Evolutionary conservation across 805 yeast species (phyloP), one percentile per base, ranked within the genome.

Genomic region (Saturnispora gosingensis): DNA sequence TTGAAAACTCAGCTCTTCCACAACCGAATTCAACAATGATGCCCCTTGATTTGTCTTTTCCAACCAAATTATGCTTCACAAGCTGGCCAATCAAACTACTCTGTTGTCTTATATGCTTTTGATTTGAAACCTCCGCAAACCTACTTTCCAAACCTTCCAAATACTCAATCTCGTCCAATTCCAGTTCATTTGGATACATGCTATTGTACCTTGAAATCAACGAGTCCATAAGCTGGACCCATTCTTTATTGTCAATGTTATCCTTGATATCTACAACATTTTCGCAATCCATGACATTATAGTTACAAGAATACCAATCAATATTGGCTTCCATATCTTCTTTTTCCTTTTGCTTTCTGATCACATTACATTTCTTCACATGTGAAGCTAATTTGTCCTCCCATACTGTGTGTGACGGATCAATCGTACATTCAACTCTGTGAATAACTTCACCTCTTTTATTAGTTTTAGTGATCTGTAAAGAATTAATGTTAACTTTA

Each of bases 101-200:
- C 64, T 89, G 97, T 63, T 89, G 97, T 3, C 75, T 62, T 1
- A 91, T 84, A 67, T 89, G 97, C 60, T 88, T 88, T 55, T 74
- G 77, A 63, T 81, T 80, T 22, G 70, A 70, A 32, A 81, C 65
- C 56, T 78, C 77, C 4, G 67, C 67, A 45, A 78, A 68, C 53
- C 89, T 68, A 9, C 63, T 60, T 18, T 68, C 63, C 36, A 75
- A 67, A 57, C 75, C 76, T 13, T 53, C 56, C 8, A 49, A 53
- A 50, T 57, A 62, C 11, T 58, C 57, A 8, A 55, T 45, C 46
- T 67, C 61, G 22, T 56, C 53, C 20, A 61, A 52, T 9, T 40
- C 47, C 10, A 53, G 53, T 16, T 53, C 55, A 2, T 49, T 49
- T 6, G 32, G 20, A 35, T 58, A 55, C 11, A 39, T 16, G 13